Evolutionary conservation across 257 asterid genomes (phyloP), one percentile per base, ranked within the genome.

Genomic region (Scutellaria baicalensis): DNA sequence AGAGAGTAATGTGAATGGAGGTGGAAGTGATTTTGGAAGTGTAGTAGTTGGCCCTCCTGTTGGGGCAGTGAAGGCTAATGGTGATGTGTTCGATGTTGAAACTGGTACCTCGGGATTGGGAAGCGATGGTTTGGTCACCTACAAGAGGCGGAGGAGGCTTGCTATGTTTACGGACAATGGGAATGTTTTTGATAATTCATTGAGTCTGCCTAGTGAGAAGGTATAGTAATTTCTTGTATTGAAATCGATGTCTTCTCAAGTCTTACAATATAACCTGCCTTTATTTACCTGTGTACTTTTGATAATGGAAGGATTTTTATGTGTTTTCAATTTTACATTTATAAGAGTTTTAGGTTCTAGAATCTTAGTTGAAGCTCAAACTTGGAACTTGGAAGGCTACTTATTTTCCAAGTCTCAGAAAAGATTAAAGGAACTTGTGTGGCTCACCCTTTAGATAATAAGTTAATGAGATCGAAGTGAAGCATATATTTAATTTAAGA

Each of bases 81-180:
- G 85, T 12, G 21, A 44, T 50, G 78, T 65, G 10, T n/a, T 20
- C 40, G 76, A 59, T 8, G 48, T 39, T 39, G 83, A 59, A 78
- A 73, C 75, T 33, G 75, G 82, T 71, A 59, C 73, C 14, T 58
- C 73, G 4, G 81, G 79, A 56, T 76, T 77, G 35, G 71, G 80
- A 38, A 70, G 77, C 3, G 68, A 75, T 31, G 74, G 75, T 75
- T 67, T 89, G 70, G 77, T 77, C 64, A 89, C 93, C 33, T 89
- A 92, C 79, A 84, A 86, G 86, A 84, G 97, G 84, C 88, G 95
- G 70, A 92, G 95, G 70, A 92, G 51, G 82, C 76, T 49, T 60
- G 70, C 44, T 62, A 80, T 66, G 50, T 56, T 48, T 12, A 69
- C 50, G 17, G 83, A 76, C 48, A 42, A 18, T 69, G 84, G 67